phyloP scores from a whole-genome alignment of 768 basidiomycete species.

The Suillus subaureus region DNA sequence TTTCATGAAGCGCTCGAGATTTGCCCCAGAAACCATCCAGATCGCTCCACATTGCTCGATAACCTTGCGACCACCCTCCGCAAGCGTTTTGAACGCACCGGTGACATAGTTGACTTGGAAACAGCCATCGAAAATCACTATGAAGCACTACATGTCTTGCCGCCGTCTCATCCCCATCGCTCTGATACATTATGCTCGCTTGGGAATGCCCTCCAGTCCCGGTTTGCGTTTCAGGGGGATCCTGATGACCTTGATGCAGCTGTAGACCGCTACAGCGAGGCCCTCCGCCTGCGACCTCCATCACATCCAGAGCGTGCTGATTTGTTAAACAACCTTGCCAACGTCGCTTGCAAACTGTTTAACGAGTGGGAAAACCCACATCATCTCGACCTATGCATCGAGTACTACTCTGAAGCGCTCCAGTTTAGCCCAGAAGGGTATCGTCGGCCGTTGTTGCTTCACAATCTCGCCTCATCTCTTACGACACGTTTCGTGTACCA shows the following conservation, averaged over 20 bases:
- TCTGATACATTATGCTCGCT: slow-evolving; percentile 20
- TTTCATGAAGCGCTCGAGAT: slow-evolving; percentile 14
- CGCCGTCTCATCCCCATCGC: slow-evolving; percentile 9
- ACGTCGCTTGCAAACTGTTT: slow-evolving; percentile 27
- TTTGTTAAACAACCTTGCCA: slow-evolving; percentile 17
- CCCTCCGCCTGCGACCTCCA: slow-evolving; percentile 10
- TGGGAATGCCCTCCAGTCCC: slow-evolving; percentile 16
- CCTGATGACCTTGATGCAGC: slow-evolving; percentile 3
- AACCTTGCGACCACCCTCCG: slow-evolving; percentile 18
- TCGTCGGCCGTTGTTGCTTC: slow-evolving; percentile 7
- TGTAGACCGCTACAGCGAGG: slow-evolving; percentile 2
- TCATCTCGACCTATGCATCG: slow-evolving; percentile 28
- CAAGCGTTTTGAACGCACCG: slow-evolving; percentile 22
- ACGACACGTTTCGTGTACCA: slow-evolving; percentile 19
- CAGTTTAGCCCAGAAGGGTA: slow-evolving; percentile 13
- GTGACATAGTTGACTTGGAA: slow-evolving; percentile 26
- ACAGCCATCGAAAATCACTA: slow-evolving; percentile 23
- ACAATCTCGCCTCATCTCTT: slow-evolving; percentile 20
- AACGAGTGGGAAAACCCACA: slow-evolving; percentile 21
- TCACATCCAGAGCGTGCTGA: slow-evolving; percentile 12
- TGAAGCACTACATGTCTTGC: slow-evolving; percentile 5
- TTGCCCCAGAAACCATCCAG: slow-evolving; percentile 10
- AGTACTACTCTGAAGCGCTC: slow-evolving; percentile 30
- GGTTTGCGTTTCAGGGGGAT: slow-evolving; percentile 8
- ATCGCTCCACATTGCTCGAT: slow-evolving; percentile 9